These are phyloP conservation scores for Juncus inflexus DNA, from an alignment of 176 grass and related monocot species.

Conservation along the genomic window DNA sequence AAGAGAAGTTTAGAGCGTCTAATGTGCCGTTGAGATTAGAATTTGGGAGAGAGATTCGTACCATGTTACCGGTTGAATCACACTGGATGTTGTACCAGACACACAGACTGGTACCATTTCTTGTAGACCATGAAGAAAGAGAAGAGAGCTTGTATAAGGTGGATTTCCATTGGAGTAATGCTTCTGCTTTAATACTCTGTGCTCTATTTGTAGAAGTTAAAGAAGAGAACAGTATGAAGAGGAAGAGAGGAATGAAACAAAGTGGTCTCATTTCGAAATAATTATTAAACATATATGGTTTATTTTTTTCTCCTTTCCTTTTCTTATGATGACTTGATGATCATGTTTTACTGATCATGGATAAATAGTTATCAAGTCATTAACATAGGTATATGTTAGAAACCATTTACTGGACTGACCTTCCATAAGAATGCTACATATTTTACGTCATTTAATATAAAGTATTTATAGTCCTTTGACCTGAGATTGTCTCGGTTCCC, in stretches of 20 bases:
- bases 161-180: constrained; percentile 57
- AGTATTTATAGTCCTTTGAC: too few relatives aligned
- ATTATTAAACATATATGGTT: too few relatives aligned
- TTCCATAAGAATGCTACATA: too few relatives aligned
- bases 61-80: constrained; percentile 33
- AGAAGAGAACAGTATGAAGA: constrained; percentile 5
- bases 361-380: too few relatives aligned
- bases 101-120: constrained; percentile 36
- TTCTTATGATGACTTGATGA: too few relatives aligned
- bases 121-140: constrained; percentile 48
- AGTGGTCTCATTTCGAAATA: background rate
- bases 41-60: constrained; percentile 34
- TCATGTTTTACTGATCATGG: too few relatives aligned
- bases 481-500: too few relatives aligned
- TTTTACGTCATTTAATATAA: too few relatives aligned
- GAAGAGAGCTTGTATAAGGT: constrained; percentile 30
- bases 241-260: background rate
- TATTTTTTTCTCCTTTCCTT: too few relatives aligned
- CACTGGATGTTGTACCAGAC: constrained; percentile 57
- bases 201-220: constrained; percentile 16
- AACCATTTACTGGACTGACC: too few relatives aligned
- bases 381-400: too few relatives aligned
- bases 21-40: constrained; percentile 53
- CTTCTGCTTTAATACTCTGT: constrained; percentile 40
- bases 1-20: constrained; percentile 39